Percentiles rank a stretch among this genome's conserved stretches.
phyloP scores from a whole-genome alignment of 352 stramenopile species.

The Peronospora destructor region DNA sequence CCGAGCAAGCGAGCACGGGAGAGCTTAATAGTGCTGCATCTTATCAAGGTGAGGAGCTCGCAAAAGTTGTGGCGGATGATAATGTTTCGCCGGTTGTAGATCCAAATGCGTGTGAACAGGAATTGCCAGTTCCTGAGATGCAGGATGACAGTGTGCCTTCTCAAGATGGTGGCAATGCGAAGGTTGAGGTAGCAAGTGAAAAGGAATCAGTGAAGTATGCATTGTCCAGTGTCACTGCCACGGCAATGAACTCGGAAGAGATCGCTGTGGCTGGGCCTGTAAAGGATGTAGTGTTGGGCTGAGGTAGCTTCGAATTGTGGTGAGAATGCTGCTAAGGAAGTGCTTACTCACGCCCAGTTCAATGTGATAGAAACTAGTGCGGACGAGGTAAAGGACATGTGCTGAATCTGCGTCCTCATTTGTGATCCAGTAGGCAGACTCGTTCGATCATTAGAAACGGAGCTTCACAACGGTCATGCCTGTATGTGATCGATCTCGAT shows the following conservation, averaged over 20 bases:
- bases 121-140: conserved; percentile 7
- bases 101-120: conserved; percentile 17
- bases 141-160: conserved; percentile 5
- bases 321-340: conserved; percentile 6
- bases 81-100: conserved; percentile 21
- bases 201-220: conserved; percentile 4
- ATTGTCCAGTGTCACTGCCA: conserved; percentile 11
- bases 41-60: conserved; percentile 3
- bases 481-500: no score
- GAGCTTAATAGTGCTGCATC: conserved; percentile 4
- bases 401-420: conserved; percentile 12
- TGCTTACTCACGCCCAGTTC: conserved; percentile 1
- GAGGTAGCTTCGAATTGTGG: conserved; percentile 4
- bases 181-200: conserved; percentile 6
- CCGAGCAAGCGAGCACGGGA: conserved; percentile 9
- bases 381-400: conserved; percentile 12
- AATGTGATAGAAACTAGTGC: conserved; percentile 16
- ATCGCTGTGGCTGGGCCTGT: conserved; percentile 10
- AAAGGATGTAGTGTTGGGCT: conserved; percentile 11
- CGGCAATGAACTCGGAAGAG: conserved; percentile 16
- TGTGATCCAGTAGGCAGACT: conserved; percentile 5
- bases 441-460: no score
- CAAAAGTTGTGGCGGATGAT: conserved; percentile 8
- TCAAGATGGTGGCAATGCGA: conserved; percentile 3
- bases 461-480: no score